phyloP scores from a whole-genome alignment of 2,329 filamentous ascomycete genomes.

The Furcasterigmium sp. region DNA sequence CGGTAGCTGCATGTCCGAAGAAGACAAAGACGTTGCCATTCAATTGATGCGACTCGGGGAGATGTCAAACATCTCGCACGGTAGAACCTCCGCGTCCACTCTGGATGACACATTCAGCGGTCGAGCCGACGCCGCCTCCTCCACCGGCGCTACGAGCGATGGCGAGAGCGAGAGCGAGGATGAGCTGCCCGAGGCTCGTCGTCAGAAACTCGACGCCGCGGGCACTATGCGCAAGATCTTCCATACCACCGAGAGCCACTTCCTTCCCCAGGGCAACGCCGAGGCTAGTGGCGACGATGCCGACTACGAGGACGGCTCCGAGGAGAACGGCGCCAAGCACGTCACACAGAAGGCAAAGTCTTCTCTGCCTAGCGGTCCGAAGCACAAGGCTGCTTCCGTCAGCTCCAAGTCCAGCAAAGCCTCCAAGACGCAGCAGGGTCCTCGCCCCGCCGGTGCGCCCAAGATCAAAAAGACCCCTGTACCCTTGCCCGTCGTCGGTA shows the following conservation, averaged over 20 bases:
- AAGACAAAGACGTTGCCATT: conserved; percentile 87
- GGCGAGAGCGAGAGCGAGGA: conserved; percentile 65
- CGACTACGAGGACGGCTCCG: conserved; percentile 38
- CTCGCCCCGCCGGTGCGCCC: conserved; percentile 25
- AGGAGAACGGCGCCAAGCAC: conserved; percentile 28
- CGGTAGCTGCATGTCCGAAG: conserved; percentile 93
- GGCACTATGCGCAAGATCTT: conserved; percentile 41
- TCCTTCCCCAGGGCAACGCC: conserved; percentile 34
- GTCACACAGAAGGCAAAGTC: conserved; percentile 32
- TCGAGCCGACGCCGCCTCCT: conserved; percentile 77
- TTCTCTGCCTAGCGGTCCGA: conserved; percentile 23
- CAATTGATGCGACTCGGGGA: conserved; percentile 95
- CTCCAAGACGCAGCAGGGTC: conserved; percentile 33
- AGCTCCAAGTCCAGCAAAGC: conserved; percentile 34
- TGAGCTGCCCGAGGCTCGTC: conserved; percentile 50
- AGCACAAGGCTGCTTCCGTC: conserved; percentile 29
- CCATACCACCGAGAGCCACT: conserved; percentile 47
- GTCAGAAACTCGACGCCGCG: conserved; percentile 47
- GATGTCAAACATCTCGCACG: conserved; percentile 88
- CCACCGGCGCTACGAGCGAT: conserved; percentile 79
- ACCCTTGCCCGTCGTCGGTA: conserved; percentile 18
- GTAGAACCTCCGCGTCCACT: conserved; percentile 87
- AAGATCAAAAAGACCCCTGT: conserved; percentile 49
- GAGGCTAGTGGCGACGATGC: conserved; percentile 51
- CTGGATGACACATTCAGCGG: conserved; percentile 92